A percentile compares a stretch with the other conserved stretches of the same genome.
Evolutionary conservation across 2,329 filamentous ascomycete species (phyloP).

Genomic region (Aschersonia sp.): DNA sequence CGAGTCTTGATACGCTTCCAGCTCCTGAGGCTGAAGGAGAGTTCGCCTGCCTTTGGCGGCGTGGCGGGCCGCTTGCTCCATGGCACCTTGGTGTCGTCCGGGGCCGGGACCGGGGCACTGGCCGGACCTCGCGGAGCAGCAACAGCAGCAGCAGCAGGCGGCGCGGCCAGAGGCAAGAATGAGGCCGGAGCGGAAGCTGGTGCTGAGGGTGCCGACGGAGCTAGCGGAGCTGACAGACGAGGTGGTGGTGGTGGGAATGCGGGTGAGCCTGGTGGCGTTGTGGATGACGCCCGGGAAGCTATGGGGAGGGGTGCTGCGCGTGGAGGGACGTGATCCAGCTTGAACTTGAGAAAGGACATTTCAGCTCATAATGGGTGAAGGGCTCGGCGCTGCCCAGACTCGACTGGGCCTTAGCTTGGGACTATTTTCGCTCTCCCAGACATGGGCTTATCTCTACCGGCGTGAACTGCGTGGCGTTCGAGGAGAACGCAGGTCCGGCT

Average conservation of each 20-base stretch:
- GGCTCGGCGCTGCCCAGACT: not conserved
- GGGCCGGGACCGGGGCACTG: not conserved
- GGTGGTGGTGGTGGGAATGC: too few species aligned
- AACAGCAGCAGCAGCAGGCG: not conserved
- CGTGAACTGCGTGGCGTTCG: not conserved
- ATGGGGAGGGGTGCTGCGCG: not conserved
- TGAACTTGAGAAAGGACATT: conserved; percentile 5
- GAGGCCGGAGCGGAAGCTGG: too few species aligned
- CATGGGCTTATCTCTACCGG: not conserved
- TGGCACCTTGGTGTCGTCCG: not conserved
- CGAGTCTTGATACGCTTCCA: not conserved
- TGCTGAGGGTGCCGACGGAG: too few species aligned
- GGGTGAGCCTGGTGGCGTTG: not conserved
- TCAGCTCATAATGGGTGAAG: conserved; percentile 2
- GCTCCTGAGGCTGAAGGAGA: conserved; percentile 1
- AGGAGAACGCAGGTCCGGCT: not conserved
- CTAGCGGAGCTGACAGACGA: too few species aligned
- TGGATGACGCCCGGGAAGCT: not conserved
- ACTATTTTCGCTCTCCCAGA: not conserved
- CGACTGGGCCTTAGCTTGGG: not conserved
- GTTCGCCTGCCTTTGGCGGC: not conserved
- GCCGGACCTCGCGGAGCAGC: not conserved
- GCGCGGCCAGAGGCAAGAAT: too few species aligned
- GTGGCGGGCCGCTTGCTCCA: not conserved
- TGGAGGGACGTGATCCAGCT: conserved; percentile 1